Base-by-base conservation (phyloP, 495 filamentous ascomycete species). In the Aspergillus mulundensis region DNA sequence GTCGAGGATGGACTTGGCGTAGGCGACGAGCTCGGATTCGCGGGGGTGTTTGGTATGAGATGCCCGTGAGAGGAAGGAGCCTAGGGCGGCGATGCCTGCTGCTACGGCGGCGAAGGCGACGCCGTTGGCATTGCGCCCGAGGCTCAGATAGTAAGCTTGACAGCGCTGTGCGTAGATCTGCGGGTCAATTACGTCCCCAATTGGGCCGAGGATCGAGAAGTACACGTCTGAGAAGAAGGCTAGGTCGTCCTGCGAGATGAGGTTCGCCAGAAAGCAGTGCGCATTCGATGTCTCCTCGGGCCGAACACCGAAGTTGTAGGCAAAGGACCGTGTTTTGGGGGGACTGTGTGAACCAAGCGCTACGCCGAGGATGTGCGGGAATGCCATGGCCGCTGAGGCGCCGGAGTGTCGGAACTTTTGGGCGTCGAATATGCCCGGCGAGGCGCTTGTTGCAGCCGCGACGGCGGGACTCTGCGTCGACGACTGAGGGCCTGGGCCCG, bases 291-390 rank as follows among this genome's bases (percentile, higher is more conserved):
- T 46, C 47, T 70, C 67, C 15, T 70, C 67, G 1, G 67, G 67
- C 7, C 67, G 67, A 41, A 68, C 62, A 28, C 67, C 67, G 53
- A 70, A 70, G 60, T 68, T 70, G 60, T 66, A 66, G 1, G 67
- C 65, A 11, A 63, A 62, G 8, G 68, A 70, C 5, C 50, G 41
- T 32, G 54, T 62, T 39, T 69, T 66, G 3, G 66, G 64, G 54
- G 66, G 64, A 48, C 34, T 61, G 43, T 64, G 57, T 10, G 68
- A 66, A 1, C 68, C 68, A 10, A 69, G 64, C 58, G 64, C 61
- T 51, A 62, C 43, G 6, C 66, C 62, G 24, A 70, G 43, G 47
- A 70, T 61, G 46, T 70, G 66, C 36, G 68, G 68, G 21, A 70
- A 70, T 19, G 66, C 66, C 66, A 67, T 69, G 49, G 66, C 66